Evolutionary conservation across 1,284 basidiomycete genomes (phyloP).

Genomic region (Agroathelia rolfsii): DNA sequence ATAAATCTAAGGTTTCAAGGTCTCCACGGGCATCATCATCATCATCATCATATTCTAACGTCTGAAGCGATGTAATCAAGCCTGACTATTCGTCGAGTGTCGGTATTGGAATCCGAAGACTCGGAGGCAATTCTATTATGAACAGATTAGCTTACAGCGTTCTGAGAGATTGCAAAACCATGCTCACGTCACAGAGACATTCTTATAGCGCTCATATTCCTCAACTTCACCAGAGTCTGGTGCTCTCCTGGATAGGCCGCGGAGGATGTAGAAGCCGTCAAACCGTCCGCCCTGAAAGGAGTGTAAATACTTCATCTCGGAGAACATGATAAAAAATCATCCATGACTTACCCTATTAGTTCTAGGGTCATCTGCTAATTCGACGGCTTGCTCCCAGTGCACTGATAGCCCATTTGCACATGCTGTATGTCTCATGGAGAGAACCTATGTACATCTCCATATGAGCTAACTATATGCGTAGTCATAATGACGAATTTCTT

Average conservation of each 20-base stretch:
- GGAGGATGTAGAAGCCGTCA: slow-evolving; percentile 42
- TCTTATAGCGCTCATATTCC: slow-evolving; percentile 40
- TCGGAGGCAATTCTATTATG: slow-evolving; percentile 36
- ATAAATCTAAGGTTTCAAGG: no score
- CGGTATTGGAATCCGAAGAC: slow-evolving; percentile 23
- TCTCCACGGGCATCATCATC: no score
- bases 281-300: slow-evolving; percentile 43
- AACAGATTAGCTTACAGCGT: slow-evolving; percentile 4
- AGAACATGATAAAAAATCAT: slow-evolving; percentile 4
- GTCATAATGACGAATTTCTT: no score
- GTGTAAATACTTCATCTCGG: no score
- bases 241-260: slow-evolving; percentile 32
- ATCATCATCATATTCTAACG: no score
- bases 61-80: slow-evolving; percentile 40
- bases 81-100: slow-evolving; percentile 40
- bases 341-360: slow-evolving; percentile 30
- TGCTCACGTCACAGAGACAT: slow-evolving; percentile 40
- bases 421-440: slow-evolving; percentile 33
- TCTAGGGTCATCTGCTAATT: slow-evolving; percentile 29
- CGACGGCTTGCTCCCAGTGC: slow-evolving; percentile 38
- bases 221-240: slow-evolving; percentile 24
- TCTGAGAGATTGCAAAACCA: not conserved
- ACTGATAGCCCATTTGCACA: slow-evolving; percentile 32
- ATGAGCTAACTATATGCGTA: no score
- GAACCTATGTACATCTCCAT: no score